phyloP scores from a whole-genome alignment of 2,329 filamentous ascomycete genomes.

The Coniochaeta pulveracea region DNA sequence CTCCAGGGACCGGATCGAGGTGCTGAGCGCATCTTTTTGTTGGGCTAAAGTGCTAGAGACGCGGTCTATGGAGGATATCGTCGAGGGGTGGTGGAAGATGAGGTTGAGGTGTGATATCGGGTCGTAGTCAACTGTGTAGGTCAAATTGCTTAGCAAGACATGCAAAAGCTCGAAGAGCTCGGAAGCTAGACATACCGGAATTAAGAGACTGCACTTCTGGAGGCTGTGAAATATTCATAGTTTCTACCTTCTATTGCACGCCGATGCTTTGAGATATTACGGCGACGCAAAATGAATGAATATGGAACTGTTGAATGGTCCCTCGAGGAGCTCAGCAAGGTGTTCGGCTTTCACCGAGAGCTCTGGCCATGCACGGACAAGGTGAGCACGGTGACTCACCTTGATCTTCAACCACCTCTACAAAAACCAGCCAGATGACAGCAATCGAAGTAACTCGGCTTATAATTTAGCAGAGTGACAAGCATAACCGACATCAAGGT shows the following conservation, averaged over 20 bases:
- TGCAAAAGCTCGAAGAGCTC: background rate
- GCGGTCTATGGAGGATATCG: slow-evolving; percentile 63
- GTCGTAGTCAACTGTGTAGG: slow-evolving; percentile 60
- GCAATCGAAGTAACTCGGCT: no score
- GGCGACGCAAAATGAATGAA: no score
- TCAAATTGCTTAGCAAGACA: background rate
- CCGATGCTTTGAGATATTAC: no score
- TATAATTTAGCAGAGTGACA: no score
- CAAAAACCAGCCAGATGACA: no score
- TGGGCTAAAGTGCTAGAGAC: slow-evolving; percentile 63
- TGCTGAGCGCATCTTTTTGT: slow-evolving; percentile 74
- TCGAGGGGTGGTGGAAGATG: slow-evolving; percentile 82
- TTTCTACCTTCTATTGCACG: background rate
- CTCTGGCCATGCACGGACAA: no score
- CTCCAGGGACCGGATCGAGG: slow-evolving; percentile 62
- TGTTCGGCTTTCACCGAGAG: no score
- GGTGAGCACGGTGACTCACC: no score
- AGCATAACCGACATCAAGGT: no score
- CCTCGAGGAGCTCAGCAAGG: no score
- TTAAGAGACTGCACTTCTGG: slow-evolving; percentile 1
- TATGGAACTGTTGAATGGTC: no score
- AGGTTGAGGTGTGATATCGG: slow-evolving; percentile 87
- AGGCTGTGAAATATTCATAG: slow-evolving; percentile 3
- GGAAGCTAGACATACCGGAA: slow-evolving; percentile 1
- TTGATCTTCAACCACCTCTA: no score